phyloP scores from a whole-genome alignment of 768 basidiomycete genomes.

The Hortiboletus flavorubellus region DNA sequence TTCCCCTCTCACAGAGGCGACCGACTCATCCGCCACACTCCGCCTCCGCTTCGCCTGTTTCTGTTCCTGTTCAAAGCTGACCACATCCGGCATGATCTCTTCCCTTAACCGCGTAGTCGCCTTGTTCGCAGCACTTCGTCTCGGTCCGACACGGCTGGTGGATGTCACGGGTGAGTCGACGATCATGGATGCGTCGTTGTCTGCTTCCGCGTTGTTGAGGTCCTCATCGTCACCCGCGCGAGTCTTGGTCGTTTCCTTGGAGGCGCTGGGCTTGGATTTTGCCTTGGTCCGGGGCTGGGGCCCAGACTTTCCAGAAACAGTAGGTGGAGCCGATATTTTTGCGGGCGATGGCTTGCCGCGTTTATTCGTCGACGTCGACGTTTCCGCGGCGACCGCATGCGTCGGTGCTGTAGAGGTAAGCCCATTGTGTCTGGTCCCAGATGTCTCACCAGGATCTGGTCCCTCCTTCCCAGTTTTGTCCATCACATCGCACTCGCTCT shows the following conservation, averaged over 20 bases:
- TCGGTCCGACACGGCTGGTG: slow-evolving; percentile 18
- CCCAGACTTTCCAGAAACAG: slow-evolving; percentile 3
- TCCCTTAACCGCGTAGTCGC: slow-evolving; percentile 44
- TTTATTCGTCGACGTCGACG: slow-evolving; percentile 17
- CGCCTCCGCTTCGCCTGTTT: slow-evolving; percentile 37
- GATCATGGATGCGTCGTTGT: slow-evolving; percentile 7
- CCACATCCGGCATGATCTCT: slow-evolving; percentile 73
- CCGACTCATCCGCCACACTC: slow-evolving; percentile 31
- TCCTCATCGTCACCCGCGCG: background rate
- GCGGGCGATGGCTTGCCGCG: slow-evolving; percentile 15
- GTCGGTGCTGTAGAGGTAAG: slow-evolving; percentile 20
- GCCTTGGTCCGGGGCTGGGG: background rate
- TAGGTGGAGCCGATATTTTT: slow-evolving; percentile 2
- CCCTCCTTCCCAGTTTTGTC: background rate
- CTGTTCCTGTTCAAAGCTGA: slow-evolving; percentile 67
- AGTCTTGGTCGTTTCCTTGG: background rate
- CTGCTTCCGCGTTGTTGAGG: background rate
- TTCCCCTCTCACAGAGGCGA: background rate
- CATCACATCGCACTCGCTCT: background rate
- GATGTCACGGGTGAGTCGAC: slow-evolving; percentile 11
- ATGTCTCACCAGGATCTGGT: background rate
- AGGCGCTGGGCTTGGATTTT: slow-evolving; percentile 1
- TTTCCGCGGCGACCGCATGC: slow-evolving; percentile 23
- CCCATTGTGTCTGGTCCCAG: background rate
- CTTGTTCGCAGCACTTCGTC: slow-evolving; percentile 54